Conservation (phyloP, 192 early-diverging fungal species). For the Mortierella hygrophila region DNA sequence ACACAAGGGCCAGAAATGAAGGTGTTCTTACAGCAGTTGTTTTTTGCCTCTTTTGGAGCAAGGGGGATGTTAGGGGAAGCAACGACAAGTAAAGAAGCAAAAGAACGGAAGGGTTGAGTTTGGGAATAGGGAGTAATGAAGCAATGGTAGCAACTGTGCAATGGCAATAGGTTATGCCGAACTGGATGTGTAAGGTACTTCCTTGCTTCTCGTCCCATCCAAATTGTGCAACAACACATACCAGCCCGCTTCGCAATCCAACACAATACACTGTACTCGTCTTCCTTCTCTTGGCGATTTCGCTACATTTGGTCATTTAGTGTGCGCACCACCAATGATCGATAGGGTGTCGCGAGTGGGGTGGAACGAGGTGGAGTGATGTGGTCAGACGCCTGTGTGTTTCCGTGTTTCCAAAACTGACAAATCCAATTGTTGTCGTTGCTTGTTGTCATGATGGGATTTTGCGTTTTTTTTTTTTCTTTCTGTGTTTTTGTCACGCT, state of each 20-base stretch:
- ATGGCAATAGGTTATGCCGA: conserved; percentile 1
- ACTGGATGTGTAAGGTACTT: background rate
- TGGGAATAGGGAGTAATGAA: background rate
- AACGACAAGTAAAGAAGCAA: background rate
- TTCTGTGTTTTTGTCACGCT: background rate
- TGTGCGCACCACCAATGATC: background rate
- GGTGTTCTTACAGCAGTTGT: background rate
- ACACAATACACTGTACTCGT: background rate
- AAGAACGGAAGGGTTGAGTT: background rate
- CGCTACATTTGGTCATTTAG: background rate
- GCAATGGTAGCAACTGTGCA: background rate
- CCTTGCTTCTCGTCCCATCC: background rate
- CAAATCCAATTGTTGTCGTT: background rate
- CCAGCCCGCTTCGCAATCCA: no score
- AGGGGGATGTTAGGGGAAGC: background rate
- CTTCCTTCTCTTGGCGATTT: background rate
- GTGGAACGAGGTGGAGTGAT: background rate
- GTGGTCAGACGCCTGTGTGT: background rate
- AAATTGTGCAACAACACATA: no score
- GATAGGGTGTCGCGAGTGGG: background rate
- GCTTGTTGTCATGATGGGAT: background rate
- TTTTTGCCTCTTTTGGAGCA: conserved; percentile 3
- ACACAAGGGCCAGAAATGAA: background rate
- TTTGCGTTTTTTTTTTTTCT: background rate
- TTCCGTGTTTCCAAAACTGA: background rate